phyloP scores from a whole-genome alignment of 805 yeast species.

The Spathaspora girioi region DNA sequence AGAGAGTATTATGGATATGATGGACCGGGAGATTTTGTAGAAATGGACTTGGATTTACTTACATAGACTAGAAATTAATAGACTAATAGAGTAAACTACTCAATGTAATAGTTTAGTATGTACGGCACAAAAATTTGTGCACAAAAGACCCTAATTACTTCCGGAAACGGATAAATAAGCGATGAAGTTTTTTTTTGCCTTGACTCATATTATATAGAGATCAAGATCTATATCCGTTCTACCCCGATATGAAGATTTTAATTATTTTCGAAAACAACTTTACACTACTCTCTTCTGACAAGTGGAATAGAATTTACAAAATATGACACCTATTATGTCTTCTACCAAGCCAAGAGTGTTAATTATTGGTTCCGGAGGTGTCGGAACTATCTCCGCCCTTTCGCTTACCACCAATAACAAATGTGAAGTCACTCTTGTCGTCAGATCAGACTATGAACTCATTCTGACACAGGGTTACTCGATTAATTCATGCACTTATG shows the following conservation, averaged over 20 bases:
- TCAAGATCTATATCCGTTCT: too few species aligned
- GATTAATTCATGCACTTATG: conserved; percentile 32
- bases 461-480: conserved; percentile 26
- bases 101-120: too few species aligned
- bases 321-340: background rate
- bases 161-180: background rate
- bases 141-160: background rate
- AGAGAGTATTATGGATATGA: conserved; percentile 33
- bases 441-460: conserved; percentile 33
- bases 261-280: too few species aligned
- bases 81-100: background rate
- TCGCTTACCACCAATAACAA: conserved; percentile 48
- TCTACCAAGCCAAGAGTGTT: conserved; percentile 37
- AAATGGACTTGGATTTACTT: background rate
- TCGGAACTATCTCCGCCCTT: conserved; percentile 74
- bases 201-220: background rate
- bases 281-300: too few species aligned
- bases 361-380: conserved; percentile 82
- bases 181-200: background rate
- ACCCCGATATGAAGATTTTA: background rate
- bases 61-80: background rate
- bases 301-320: too few species aligned
- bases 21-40: conserved; percentile 20
- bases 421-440: conserved; percentile 36
- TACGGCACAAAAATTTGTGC: too few species aligned